These are phyloP conservation scores for Diaporthe nobilis DNA, from an alignment of 2,329 filamentous ascomycete species.

Conservation along the genomic window DNA sequence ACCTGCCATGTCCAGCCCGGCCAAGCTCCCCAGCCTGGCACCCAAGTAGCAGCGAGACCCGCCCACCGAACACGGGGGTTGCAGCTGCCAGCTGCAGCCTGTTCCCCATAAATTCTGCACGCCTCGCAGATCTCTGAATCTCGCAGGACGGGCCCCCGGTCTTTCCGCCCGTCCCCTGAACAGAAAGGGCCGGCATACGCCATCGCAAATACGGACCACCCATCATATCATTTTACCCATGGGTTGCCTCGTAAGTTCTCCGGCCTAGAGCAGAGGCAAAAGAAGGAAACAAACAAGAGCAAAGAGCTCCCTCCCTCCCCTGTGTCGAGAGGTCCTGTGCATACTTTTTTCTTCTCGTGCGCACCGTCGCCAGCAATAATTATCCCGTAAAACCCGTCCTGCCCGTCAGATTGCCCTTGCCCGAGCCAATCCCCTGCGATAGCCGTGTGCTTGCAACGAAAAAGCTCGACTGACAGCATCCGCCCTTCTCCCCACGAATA, in stretches of 20 bases:
- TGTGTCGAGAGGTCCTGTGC: conserved; percentile 23
- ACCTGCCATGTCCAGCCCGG: conserved; percentile 17
- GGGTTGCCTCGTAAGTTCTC: conserved; percentile 43
- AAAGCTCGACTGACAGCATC: conserved; percentile 27
- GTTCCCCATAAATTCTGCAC: conserved; percentile 36
- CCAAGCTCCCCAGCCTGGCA: conserved; percentile 20
- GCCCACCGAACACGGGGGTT: conserved; percentile 18
- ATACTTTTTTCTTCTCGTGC: conserved; percentile 27
- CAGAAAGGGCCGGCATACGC: conserved; percentile 17
- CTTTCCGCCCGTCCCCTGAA: conserved; percentile 34
- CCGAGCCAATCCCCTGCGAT: conserved; percentile 8
- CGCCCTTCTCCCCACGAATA: not conserved
- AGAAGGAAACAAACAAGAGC: conserved; percentile 21
- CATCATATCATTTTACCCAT: conserved; percentile 35
- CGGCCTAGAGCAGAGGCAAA: conserved; percentile 4
- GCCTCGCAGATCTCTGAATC: conserved; percentile 36
- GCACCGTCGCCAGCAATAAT: conserved; percentile 23
- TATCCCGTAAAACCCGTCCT: conserved; percentile 20
- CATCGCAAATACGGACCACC: conserved; percentile 39
- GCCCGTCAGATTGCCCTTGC: conserved; percentile 10
- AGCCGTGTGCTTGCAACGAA: conserved; percentile 5
- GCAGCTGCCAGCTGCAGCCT: conserved; percentile 29
- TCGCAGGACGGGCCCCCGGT: conserved; percentile 33
- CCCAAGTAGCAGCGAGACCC: conserved; percentile 25
- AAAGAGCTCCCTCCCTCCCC: conserved; percentile 22